A percentile compares a stretch with the other conserved stretches of the same genome.
phyloP scores from a whole-genome alignment of 305 asterid species.

The Ilex paraguariensis region DNA sequence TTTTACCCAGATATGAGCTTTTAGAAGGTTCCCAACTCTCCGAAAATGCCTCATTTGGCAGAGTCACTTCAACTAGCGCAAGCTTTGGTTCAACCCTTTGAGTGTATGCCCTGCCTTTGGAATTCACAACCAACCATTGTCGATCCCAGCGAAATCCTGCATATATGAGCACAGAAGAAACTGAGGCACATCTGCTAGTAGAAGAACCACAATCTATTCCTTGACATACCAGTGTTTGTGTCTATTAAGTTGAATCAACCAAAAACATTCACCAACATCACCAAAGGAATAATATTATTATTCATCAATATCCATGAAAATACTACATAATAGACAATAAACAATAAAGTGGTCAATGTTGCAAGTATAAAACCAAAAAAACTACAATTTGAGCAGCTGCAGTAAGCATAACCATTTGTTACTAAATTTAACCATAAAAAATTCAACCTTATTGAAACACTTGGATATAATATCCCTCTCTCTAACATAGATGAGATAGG shows the following conservation, averaged over 20 bases:
- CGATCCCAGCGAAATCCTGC: constrained; percentile 72
- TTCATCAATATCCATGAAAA: not conserved
- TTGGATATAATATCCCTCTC: too few species aligned
- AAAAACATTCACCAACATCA: not conserved
- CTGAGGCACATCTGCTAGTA: too few species aligned
- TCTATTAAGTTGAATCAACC: not conserved
- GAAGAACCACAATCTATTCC: not conserved
- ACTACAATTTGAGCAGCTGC: too few species aligned
- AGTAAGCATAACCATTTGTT: too few species aligned
- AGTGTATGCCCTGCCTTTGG: constrained; percentile 56
- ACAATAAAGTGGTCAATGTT: too few species aligned
- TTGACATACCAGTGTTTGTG: not conserved
- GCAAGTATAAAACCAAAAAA: too few species aligned
- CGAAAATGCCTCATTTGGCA: constrained; percentile 50
- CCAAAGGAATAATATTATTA: too few species aligned
- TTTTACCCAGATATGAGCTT: constrained; percentile 44
- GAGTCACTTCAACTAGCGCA: constrained; percentile 46
- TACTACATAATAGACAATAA: too few species aligned
- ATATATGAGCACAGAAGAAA: not conserved
- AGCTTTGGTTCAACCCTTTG: constrained; percentile 72
- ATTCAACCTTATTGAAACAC: too few species aligned
- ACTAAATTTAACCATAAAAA: too few species aligned
- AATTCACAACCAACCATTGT: constrained; percentile 65
- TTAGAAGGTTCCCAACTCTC: constrained; percentile 38
- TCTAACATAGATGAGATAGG: too few species aligned